Percentiles rank a stretch among this genome's conserved stretches.
phyloP scores from a whole-genome alignment of 1,139 yeast genomes.

The Candida sp. region DNA sequence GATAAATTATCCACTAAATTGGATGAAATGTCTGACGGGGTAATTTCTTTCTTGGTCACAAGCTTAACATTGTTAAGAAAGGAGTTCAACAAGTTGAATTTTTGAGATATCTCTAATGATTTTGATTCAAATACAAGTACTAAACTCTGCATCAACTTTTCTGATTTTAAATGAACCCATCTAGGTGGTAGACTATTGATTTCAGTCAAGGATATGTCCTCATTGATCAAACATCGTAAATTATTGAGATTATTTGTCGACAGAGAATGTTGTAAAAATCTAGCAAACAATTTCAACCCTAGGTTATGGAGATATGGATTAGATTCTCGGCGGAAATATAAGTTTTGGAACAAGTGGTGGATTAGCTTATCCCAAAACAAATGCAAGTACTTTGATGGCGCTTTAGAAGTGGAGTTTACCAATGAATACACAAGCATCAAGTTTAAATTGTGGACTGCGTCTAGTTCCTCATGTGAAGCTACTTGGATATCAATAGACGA shows the following conservation, averaged over 20 bases:
- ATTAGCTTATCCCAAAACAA: slow-evolving; percentile 39
- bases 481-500: slow-evolving; percentile 19
- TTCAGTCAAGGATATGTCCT: slow-evolving; percentile 25
- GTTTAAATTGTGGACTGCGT: slow-evolving; percentile 26
- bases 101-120: slow-evolving; percentile 19
- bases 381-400: slow-evolving; percentile 22
- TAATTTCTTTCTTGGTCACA: slow-evolving; percentile 26
- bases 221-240: slow-evolving; percentile 32
- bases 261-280: slow-evolving; percentile 19
- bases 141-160: slow-evolving; percentile 26
- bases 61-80: slow-evolving; percentile 25
- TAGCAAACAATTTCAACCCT: slow-evolving; percentile 21
- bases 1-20: slow-evolving; percentile 33
- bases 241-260: slow-evolving; percentile 19
- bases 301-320: slow-evolving; percentile 20
- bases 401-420: slow-evolving; percentile 19
- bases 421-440: slow-evolving; percentile 31
- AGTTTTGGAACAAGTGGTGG: slow-evolving; percentile 26
- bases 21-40: slow-evolving; percentile 23
- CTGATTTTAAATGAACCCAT: slow-evolving; percentile 33
- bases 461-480: slow-evolving; percentile 22
- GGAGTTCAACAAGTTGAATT: slow-evolving; percentile 19
- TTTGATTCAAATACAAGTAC: slow-evolving; percentile 21
- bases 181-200: slow-evolving; percentile 27
- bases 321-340: slow-evolving; percentile 31